Percentiles rank a stretch among this genome's conserved stretches.
Evolutionary conservation across 305 asterid genomes (phyloP).

Genomic region (Salvia sclarea): DNA sequence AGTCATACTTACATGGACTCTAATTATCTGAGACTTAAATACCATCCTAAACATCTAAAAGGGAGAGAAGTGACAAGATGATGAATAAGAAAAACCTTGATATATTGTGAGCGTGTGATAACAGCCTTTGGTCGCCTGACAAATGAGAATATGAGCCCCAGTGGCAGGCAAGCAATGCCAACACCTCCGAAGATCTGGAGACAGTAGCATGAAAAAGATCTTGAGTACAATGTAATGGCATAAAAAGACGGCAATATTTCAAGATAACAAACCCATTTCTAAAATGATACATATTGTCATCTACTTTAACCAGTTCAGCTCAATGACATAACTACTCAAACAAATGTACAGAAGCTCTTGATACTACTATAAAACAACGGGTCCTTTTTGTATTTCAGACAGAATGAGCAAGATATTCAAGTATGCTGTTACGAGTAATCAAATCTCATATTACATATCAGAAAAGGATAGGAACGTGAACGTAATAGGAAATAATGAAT

Average conservation of each 20-base stretch:
- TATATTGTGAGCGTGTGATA: slow-evolving; percentile 97
- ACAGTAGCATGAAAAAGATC: slow-evolving; percentile 26
- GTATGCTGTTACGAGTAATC: slow-evolving; percentile 7
- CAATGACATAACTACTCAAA: slow-evolving; percentile 7
- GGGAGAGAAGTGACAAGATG: not conserved
- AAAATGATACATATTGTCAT: slow-evolving; percentile 14
- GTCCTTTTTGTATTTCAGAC: not conserved
- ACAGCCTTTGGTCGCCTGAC: slow-evolving; percentile 98
- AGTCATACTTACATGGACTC: slow-evolving; percentile 6
- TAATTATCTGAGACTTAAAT: slow-evolving; percentile 21
- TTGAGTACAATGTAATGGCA: slow-evolving; percentile 33
- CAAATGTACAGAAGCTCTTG: not conserved
- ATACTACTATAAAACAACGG: not conserved
- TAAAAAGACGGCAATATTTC: slow-evolving; percentile 13
- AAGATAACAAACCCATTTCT: slow-evolving; percentile 22
- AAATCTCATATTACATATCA: slow-evolving; percentile 6
- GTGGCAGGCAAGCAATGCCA: slow-evolving; percentile 95
- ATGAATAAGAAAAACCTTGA: slow-evolving; percentile 63
- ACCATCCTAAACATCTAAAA: slow-evolving; percentile 18
- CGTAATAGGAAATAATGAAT: slow-evolving; percentile 14
- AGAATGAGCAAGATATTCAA: slow-evolving; percentile 14
- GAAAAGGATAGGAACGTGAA: not conserved
- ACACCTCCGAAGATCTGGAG: slow-evolving; percentile 96
- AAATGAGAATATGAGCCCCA: slow-evolving; percentile 92
- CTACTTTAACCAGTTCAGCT: slow-evolving; percentile 20